Evolutionary conservation across 257 asterid genomes (phyloP), one percentile per base, ranked within the genome.

Genomic region (Solanum bulbocastanum): DNA sequence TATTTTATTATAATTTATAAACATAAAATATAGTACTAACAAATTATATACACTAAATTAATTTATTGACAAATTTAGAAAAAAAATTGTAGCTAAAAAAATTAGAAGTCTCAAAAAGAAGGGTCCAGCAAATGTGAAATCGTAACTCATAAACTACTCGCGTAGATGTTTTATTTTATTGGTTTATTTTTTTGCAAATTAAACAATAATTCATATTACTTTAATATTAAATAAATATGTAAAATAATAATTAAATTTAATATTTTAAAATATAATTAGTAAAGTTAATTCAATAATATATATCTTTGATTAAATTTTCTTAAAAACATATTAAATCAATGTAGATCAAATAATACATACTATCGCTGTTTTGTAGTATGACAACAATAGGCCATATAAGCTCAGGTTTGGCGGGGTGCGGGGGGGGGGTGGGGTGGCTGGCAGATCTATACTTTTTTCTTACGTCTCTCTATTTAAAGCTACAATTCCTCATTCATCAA

Each of bases 391-490:
- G 69, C 65, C 62, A 25, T 44, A 8, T 79, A 79, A 44, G 68
- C 68, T 27, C 42, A 30, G 85, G 85, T 27, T 81, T 42, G 56
- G 91, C 87, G 87, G n/a, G n/a, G n/a, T n/a, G n/a, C n/a, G 84
- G 46, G 91, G 89, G 84, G 58, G 91, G 87, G 89, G 76, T 56
- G 91, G 88, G 88, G 86, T 40, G 91, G 87, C 92, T 88, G 92
- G 90, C 93, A 92, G 93, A 92, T 89, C 90, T 35, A 90, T 92
- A 91, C 94, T 83, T 88, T 86, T 73, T 75, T 22, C 75, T 49
- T 60, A 15, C 88, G 40, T 75, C 86, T 81, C 68, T 75, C 82
- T 87, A 85, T 40, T 40, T 36, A 84, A 35, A 75, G 89, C 32
- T 62, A 37, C 42, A 27, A 65, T 33, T 7, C 27, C 27, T 3